Evolutionary conservation across 148 eudicot genomes (phyloP), one percentile per base, ranked within the genome.

Genomic region (Drosera capensis): DNA sequence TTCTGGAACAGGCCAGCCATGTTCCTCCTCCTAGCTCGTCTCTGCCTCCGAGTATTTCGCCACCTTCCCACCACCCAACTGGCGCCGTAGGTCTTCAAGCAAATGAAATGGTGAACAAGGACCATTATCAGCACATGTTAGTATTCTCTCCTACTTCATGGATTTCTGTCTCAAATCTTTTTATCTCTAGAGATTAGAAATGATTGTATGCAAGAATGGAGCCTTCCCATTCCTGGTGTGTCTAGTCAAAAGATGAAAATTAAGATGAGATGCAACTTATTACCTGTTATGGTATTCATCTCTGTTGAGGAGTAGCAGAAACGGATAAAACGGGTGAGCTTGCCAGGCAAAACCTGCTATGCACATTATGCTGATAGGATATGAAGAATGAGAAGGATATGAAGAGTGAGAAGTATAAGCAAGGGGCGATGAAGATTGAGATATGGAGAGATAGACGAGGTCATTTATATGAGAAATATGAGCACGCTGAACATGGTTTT

Each of bases 1-100:
- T 47, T 47, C 51, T 63, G 0, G 85, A 66, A 38, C 74, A 74
- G 23, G 85, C 93, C 34, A 81, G 58, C 86, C 93, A 81, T 14
- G 85, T 81, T 20, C 93, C 93, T 20, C 93, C 85, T 1, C 66
- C 93, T 1, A 77, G 70, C 48, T 78, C 79, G 22, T 81, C 93
- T 59, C 72, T 40, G 13, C 93, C 93, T 57, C 81, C 85, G 25
- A 81, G 13, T 61, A 81, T 78, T 34, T 81, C 79, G 20, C 74
- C 79, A 23, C 68, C 77, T 40, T 78, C 93, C 93, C 86, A 79
- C 87, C 87, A 79, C 43, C 62, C 74, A 23, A 55, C 56, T 5
- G 77, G 50, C 42, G 55, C 69, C 1, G 87, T 79, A 0, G 82
- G 72, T 71, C 86, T 75, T 25, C 15, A 26, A 30, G 2, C 23